Evolutionary conservation across 2,329 filamentous ascomycete genomes (phyloP).

Genomic region (Alternaria sp.): DNA sequence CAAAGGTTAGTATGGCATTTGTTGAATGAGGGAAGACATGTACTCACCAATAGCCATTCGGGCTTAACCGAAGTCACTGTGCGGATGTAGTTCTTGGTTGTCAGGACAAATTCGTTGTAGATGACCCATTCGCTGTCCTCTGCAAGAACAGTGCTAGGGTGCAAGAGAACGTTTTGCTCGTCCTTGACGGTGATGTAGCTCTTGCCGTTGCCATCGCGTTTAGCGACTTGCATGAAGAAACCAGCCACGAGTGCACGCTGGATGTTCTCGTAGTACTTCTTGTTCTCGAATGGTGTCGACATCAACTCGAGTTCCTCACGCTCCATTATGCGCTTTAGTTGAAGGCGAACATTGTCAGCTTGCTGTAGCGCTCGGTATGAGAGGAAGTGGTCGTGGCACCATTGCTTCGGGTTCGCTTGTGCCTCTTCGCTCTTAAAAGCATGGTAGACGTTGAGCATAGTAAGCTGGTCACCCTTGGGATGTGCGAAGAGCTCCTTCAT

Average conservation of each 20-base stretch:
- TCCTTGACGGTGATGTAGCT: slow-evolving; percentile 96
- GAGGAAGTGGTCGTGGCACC: slow-evolving; percentile 97
- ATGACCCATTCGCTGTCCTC: slow-evolving; percentile 95
- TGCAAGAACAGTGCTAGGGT: slow-evolving; percentile 88
- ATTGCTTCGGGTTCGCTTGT: slow-evolving; percentile 79
- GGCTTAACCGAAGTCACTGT: slow-evolving; percentile 91
- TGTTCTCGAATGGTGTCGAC: slow-evolving; percentile 89
- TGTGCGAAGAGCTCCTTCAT: slow-evolving; percentile 97
- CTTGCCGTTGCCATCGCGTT: slow-evolving; percentile 88
- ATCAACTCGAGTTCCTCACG: slow-evolving; percentile 84
- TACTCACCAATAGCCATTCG: slow-evolving; percentile 87
- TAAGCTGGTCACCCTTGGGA: slow-evolving; percentile 92
- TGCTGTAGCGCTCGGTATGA: slow-evolving; percentile 87
- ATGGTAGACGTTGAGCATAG: slow-evolving; percentile 96
- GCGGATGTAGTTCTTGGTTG: slow-evolving; percentile 96
- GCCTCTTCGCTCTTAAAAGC: slow-evolving; percentile 84
- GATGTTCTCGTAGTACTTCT: slow-evolving; percentile 98
- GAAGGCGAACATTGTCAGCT: slow-evolving; percentile 90
- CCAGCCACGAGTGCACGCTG: slow-evolving; percentile 88
- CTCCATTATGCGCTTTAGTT: slow-evolving; percentile 97
- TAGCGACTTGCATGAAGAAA: slow-evolving; percentile 99
- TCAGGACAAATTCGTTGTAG: slow-evolving; percentile 98
- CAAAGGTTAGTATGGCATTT: slow-evolving; percentile 18
- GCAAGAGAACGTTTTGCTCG: slow-evolving; percentile 89
- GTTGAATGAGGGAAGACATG: background rate